Evolutionary conservation across 306 rosid species (phyloP), one percentile per base, ranked within the genome.

Genomic region (Prinsepia uniflora): DNA sequence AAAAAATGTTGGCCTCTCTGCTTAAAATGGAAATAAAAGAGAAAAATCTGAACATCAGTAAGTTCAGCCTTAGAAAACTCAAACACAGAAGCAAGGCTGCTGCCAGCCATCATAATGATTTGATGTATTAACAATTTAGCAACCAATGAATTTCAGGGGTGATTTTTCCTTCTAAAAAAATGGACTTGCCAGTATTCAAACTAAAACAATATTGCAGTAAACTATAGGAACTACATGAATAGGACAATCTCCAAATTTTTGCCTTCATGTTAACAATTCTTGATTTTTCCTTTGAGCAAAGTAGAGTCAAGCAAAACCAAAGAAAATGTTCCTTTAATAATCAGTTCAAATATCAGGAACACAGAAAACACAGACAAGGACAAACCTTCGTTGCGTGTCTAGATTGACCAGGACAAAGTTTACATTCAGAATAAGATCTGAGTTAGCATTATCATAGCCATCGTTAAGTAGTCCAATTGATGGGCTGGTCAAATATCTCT

Each of bases 391-490:
- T 70, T 81, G 90, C 11, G 73, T 75, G 64, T 90, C 97, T 75
- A 80, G 60, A 81, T 88, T 90, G 81, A 73, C 72, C 84, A 93
- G 80, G 83, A 83, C 84, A 75, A 80, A 80, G 87, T 93, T 93
- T 81, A 87, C 97, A 13, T 88, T 80, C 81, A 93, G 86, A 72
- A 93, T 93, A 75, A 93, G 97, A 83, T 93, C 98, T 3, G 97
- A 90, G 83, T 93, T 90, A 47, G 63, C 89, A 87, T 93, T 93
- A 86, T 93, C 97, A 60, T 71, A 78, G 84, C 96, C 98, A 81
- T 93, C 98, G 52, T 93, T 93, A 66, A 87, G 96, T 80, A 93
- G 94, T 87, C 98, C 97, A 78, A 45, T 73, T 49, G 98, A 93
- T 5, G 98, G 98, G 77, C 75, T 90, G 70, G 98, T 93, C 89